Conservation (phyloP, 768 basidiomycete species). For the Suillus lakei region DNA sequence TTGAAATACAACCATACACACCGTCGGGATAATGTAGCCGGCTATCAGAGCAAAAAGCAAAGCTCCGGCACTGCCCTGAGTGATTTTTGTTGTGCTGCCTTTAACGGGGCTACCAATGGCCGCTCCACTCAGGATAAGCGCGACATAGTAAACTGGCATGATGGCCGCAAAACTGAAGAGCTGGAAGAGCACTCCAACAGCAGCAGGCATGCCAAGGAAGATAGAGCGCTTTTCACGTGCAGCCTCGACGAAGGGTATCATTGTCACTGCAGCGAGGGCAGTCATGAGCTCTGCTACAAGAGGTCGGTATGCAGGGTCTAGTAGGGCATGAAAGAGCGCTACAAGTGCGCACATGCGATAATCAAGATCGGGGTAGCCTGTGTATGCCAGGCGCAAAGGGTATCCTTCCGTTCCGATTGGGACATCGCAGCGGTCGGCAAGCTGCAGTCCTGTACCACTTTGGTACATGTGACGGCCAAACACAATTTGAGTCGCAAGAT, state of each 20-base stretch:
- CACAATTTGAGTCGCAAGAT: constrained; percentile 16
- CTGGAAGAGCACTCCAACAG: constrained; percentile 48
- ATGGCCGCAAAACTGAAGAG: constrained; percentile 45
- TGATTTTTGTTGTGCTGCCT: constrained; percentile 31
- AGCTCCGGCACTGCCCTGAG: constrained; percentile 54
- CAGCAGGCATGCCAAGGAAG: constrained; percentile 45
- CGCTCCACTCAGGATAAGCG: constrained; percentile 46
- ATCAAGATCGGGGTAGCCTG: constrained; percentile 43
- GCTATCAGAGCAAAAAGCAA: constrained; percentile 52
- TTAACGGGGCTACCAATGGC: constrained; percentile 17
- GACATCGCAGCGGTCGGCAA: constrained; percentile 41
- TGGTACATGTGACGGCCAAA: constrained; percentile 18
- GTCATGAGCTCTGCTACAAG: constrained; percentile 21
- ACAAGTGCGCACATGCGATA: constrained; percentile 47
- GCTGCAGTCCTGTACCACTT: constrained; percentile 14
- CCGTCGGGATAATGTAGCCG: constrained; percentile 52
- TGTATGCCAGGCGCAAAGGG: constrained; percentile 47
- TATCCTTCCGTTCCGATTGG: constrained; percentile 5
- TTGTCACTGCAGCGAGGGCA: constrained; percentile 20
- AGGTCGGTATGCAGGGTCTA: constrained; percentile 21
- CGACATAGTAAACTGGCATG: constrained; percentile 53
- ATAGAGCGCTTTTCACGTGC: constrained; percentile 41
- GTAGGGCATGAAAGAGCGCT: constrained; percentile 47
- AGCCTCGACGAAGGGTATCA: constrained; percentile 52
- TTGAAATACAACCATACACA: constrained; percentile 46